Base-by-base conservation (phyloP, 2,329 filamentous ascomycete species). In the Apiospora arundinis region DNA sequence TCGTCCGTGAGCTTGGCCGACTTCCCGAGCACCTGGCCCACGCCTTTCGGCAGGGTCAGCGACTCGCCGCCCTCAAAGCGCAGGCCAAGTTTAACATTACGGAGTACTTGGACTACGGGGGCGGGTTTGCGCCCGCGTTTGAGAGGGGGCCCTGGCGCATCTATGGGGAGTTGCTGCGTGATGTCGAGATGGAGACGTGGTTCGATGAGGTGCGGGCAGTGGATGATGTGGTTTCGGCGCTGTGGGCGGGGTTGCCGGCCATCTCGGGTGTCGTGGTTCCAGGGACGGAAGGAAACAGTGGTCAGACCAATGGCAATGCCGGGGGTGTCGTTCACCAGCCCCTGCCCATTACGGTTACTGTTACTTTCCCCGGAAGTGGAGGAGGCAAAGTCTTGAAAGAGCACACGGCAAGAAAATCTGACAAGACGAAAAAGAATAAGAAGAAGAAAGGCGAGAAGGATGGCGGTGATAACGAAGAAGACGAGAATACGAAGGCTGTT, bases 161-260 rank as follows among this genome's bases (percentile, higher is more conserved):
- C 18, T 72, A 72, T 48, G 46, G 28, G 14, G 18, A 70, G 5
- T 28, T 72, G 32, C 68, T 72, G 18, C 48, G 49, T 21, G 66
- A 70, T 18, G 60, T 40, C 21, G 70, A 44, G 7, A 68, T 70
- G 40, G 70, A 70, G 28, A 63, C 28, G 16, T 72, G 70, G 70
- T 72, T 72, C 40, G 45, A 37, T 37, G 63, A 68, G 44, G 70
- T 63, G 16, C 42, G 70, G 12, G 48, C 40, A 12, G 70, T 49
- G 14, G 70, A 72, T 8, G 70, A 72, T 65, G 70, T 42, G 16
- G 48, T 72, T 12, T 28, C 60, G 37, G 68, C 68, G 23, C 49
- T 72, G 40, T 72, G 56, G 45, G 60, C 56, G 37, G 49, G 32
- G 5, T 11, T 72, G 60, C 68, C 70, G n/a, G n/a, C 44, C 25